Conservation (phyloP, 1,139 yeast species). For the Yamadazyma kanchanaburiensis region DNA sequence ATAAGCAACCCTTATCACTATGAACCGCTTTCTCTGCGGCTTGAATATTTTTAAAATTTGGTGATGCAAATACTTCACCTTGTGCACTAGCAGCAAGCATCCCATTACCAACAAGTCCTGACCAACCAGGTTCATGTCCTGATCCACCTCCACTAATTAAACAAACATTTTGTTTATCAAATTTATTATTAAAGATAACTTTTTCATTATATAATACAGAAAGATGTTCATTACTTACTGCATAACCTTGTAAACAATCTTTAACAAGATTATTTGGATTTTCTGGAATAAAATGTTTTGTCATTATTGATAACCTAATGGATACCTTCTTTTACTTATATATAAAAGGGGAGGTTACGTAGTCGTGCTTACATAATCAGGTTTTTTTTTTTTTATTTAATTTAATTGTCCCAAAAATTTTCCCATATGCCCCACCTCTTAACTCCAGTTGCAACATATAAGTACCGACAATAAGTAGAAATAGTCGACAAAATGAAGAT, state of each 20-base stretch:
- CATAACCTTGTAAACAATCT: conserved; percentile 17
- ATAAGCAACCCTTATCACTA: conserved; percentile 20
- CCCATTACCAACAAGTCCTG: conserved; percentile 43
- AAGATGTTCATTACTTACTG: conserved; percentile 14
- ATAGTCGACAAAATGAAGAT: conserved; percentile 16
- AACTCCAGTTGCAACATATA: conserved; percentile 1
- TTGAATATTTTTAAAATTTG: conserved; percentile 37
- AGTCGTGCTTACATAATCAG: conserved; percentile 2
- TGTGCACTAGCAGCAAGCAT: conserved; percentile 45
- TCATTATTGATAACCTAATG: too few relatives aligned
- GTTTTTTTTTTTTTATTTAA: neutral
- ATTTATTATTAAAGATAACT: conserved; percentile 30
- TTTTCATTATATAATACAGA: conserved; percentile 28
- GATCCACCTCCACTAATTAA: conserved; percentile 36
- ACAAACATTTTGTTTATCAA: conserved; percentile 24
- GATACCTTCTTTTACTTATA: too few relatives aligned
- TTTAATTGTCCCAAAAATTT: conserved; percentile 3
- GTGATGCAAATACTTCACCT: conserved; percentile 46
- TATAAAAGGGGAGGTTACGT: too few relatives aligned
- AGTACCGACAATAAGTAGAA: neutral
- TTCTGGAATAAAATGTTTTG: conserved; percentile 20
- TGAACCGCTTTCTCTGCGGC: conserved; percentile 30
- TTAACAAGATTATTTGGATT: conserved; percentile 16
- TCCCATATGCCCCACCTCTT: conserved; percentile 7
- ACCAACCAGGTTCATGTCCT: conserved; percentile 48